Conservation (phyloP, 2,329 filamentous ascomycete genomes). For the Arthrocladium fulminans region DNA sequence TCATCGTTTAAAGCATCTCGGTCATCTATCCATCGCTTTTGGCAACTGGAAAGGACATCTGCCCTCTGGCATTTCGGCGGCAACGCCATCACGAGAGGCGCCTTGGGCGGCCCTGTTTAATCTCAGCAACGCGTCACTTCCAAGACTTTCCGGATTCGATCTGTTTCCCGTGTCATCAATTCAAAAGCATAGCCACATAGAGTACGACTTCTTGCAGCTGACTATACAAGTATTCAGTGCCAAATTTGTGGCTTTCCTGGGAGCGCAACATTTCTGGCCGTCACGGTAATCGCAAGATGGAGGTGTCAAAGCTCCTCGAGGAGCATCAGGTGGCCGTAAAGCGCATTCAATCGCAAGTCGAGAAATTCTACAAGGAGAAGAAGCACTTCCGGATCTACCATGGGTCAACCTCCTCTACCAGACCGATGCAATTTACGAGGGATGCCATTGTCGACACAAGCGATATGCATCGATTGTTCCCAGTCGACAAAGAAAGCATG, state of each 20-base stretch:
- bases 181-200: not conserved
- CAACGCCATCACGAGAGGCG: not conserved
- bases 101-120: not conserved
- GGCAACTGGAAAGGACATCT: too few species aligned
- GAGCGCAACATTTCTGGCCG: too few species aligned
- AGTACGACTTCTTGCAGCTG: not conserved
- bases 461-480: slow-evolving; percentile 16
- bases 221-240: too few species aligned
- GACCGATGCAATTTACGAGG: slow-evolving; percentile 41
- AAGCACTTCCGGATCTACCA: slow-evolving; percentile 66
- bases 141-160: slow-evolving; percentile 1
- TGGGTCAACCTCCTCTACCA: slow-evolving; percentile 68
- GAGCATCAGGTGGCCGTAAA: slow-evolving; percentile 37
- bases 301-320: not conserved
- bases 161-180: not conserved
- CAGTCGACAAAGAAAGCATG: slow-evolving; percentile 9
- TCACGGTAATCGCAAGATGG: not conserved
- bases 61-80: too few species aligned
- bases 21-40: too few species aligned
- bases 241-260: too few species aligned
- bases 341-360: slow-evolving; percentile 38
- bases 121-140: not conserved
- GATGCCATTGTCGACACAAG: slow-evolving; percentile 21
- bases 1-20: too few species aligned
- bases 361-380: slow-evolving; percentile 40